Conservation (phyloP, 2,329 filamentous ascomycete species). For the Daldinia sp. region DNA sequence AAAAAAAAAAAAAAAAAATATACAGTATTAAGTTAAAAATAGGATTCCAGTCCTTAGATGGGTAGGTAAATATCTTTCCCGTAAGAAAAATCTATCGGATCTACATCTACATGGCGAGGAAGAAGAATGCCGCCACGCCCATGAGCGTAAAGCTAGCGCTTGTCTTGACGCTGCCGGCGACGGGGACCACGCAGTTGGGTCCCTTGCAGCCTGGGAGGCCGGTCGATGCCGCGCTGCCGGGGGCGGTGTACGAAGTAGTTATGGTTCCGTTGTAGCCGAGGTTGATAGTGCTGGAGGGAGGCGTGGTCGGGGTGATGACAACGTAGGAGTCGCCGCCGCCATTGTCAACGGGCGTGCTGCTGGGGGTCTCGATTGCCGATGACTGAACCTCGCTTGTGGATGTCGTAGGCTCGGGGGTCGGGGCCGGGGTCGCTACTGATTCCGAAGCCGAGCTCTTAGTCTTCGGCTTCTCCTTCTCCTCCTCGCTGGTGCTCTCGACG, state of each 20-base stretch:
- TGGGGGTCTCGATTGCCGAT: slow-evolving; percentile 11
- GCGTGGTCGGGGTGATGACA: slow-evolving; percentile 44
- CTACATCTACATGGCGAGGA: slow-evolving; percentile 34
- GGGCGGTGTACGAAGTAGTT: slow-evolving; percentile 29
- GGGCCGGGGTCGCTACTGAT: slow-evolving; percentile 28
- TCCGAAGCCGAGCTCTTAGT: slow-evolving; percentile 14
- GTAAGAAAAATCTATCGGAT: too few relatives aligned
- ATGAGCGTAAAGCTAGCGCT: slow-evolving; percentile 36
- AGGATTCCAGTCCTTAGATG: background rate
- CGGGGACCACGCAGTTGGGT: slow-evolving; percentile 17
- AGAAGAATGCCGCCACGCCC: slow-evolving; percentile 35
- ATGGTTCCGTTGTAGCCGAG: slow-evolving; percentile 44
- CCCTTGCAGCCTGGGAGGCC: slow-evolving; percentile 17
- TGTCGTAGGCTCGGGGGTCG: slow-evolving; percentile 32
- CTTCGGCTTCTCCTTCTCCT: slow-evolving; percentile 21
- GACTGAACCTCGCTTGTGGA: slow-evolving; percentile 16
- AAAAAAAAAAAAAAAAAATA: background rate
- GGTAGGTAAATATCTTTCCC: background rate
- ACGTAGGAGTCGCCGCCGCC: slow-evolving; percentile 36
- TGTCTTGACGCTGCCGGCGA: slow-evolving; percentile 29
- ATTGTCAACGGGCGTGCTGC: slow-evolving; percentile 30
- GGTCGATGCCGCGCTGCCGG: slow-evolving; percentile 1
- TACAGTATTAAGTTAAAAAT: slow-evolving; percentile 1
- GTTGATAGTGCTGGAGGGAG: slow-evolving; percentile 39
- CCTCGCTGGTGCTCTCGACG: slow-evolving; percentile 16